Base-by-base conservation (phyloP, 2,329 filamentous ascomycete species). In the Sporothrix mexicana region DNA sequence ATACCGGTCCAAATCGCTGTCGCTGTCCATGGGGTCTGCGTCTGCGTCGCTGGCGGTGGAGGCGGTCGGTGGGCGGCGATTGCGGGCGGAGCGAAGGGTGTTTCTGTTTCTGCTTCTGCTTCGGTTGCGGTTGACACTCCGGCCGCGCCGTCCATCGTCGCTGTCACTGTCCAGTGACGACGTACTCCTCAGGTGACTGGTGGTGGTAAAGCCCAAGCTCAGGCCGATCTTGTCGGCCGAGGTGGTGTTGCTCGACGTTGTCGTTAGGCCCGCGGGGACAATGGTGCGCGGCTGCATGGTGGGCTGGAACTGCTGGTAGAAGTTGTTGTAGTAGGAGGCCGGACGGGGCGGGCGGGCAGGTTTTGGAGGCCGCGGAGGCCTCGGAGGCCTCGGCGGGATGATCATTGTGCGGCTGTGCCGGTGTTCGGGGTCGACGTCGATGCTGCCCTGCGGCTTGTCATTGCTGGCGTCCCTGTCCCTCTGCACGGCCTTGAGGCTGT, bases 291-390 rank as follows among this genome's bases (percentile, higher is more conserved):
- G 47, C 10, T 68, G 66, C 8, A 41, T 23, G 41, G 7, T 15
- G 2, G 62, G 70, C 15, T 67, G 70, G 49, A 49, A 49, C n/a
- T 72, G 70, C 36, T 47, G 61, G 36, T 55, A 47, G 20, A 72
- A 72, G 13, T n/a, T 51, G 62, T 72, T 59, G 62, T 51, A 69
- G 53, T 62, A 72, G 7, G 61, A 59, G 41, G 15, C 23, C 20
- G 41, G n/a, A 20, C 20, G 41, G 13, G 41, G 41, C 12, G 43
- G 43, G 4, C 41, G 61, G n/a, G 30, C 30, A n/a, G n/a, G n/a
- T n/a, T n/a, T n/a, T 36, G 30, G 30, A 36, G n/a, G n/a, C n/a
- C 30, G 30, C 1, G 30, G 5, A 2, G 30, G 30, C 3, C 30
- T 36, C 3, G 30, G 30, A 4, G 30, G 30, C 30, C 30, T 36